Evolutionary conservation across 2,329 filamentous ascomycete genomes (phyloP).

Genomic region (Grosmannia penicillata): DNA sequence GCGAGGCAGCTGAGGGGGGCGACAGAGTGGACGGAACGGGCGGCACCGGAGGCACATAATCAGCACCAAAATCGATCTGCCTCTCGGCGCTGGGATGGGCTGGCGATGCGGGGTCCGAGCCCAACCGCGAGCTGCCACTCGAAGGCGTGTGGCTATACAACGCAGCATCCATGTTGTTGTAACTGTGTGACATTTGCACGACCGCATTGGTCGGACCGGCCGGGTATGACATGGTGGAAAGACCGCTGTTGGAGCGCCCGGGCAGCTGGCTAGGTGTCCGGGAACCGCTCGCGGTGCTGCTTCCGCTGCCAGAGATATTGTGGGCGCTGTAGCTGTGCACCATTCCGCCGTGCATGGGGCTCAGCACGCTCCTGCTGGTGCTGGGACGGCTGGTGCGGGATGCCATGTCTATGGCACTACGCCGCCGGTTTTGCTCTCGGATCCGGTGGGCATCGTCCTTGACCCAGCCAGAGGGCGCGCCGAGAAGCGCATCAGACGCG

Average conservation of each 20-base stretch:
- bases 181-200: slow-evolving; percentile 8
- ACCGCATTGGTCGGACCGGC: slow-evolving; percentile 2
- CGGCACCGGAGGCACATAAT: too few relatives aligned
- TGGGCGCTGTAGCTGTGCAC: slow-evolving; percentile 1
- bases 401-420: slow-evolving; percentile 25
- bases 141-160: slow-evolving; percentile 1
- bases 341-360: slow-evolving; percentile 8
- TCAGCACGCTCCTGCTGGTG: slow-evolving; percentile 3
- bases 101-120: not conserved
- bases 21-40: not conserved
- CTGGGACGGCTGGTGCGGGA: not conserved
- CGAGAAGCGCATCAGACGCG: slow-evolving; percentile 39
- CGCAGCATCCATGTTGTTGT: slow-evolving; percentile 10
- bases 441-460: slow-evolving; percentile 30
- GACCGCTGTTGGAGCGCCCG: slow-evolving; percentile 5
- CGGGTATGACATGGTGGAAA: slow-evolving; percentile 8
- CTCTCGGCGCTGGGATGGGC: too few relatives aligned
- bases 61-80: not conserved
- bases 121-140: too few relatives aligned
- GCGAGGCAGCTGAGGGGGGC: not conserved
- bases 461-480: slow-evolving; percentile 36
- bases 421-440: slow-evolving; percentile 32
- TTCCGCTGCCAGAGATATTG: not conserved
- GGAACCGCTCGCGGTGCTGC: not conserved
- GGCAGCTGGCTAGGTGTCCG: not conserved